These are phyloP conservation scores for Apiospora malaysiana DNA, from an alignment of 2,329 filamentous ascomycete genomes.

Conservation along the genomic window DNA sequence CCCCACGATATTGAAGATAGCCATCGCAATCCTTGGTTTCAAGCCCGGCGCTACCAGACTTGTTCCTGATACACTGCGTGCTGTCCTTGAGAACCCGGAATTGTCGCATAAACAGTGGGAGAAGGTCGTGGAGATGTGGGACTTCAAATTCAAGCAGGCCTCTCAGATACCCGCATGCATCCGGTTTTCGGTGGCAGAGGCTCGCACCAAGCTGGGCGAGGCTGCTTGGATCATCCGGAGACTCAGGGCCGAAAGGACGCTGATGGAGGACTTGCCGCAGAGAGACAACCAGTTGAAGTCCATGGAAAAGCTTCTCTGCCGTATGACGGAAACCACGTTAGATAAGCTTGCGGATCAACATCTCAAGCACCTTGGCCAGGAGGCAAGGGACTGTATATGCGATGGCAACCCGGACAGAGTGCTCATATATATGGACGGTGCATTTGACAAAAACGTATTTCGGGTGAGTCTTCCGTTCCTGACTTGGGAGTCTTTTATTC, in stretches of 20 bases:
- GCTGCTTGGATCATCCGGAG: constrained; percentile 5
- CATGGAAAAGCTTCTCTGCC: not conserved
- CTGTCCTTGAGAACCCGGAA: not conserved
- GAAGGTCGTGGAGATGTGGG: not conserved
- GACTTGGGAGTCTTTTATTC: too few relatives aligned
- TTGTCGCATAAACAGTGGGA: not conserved
- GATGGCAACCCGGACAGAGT: not conserved
- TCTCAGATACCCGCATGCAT: not conserved
- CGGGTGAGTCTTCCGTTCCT: not conserved
- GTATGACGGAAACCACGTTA: not conserved
- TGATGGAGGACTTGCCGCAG: not conserved
- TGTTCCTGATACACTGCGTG: not conserved
- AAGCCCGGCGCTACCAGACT: not conserved
- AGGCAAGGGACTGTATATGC: not conserved
- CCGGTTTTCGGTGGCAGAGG: not conserved
- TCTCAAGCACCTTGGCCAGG: not conserved
- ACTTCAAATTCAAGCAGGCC: not conserved
- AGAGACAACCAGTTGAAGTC: not conserved
- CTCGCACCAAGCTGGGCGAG: not conserved
- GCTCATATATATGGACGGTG: not conserved
- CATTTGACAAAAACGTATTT: not conserved
- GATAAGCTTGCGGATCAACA: not conserved
- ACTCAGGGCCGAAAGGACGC: not conserved
- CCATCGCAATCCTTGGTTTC: constrained; percentile 8
- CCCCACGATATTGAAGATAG: not conserved